Conservation (phyloP, 805 yeast species). For the Komagataella kurtzmanii region DNA sequence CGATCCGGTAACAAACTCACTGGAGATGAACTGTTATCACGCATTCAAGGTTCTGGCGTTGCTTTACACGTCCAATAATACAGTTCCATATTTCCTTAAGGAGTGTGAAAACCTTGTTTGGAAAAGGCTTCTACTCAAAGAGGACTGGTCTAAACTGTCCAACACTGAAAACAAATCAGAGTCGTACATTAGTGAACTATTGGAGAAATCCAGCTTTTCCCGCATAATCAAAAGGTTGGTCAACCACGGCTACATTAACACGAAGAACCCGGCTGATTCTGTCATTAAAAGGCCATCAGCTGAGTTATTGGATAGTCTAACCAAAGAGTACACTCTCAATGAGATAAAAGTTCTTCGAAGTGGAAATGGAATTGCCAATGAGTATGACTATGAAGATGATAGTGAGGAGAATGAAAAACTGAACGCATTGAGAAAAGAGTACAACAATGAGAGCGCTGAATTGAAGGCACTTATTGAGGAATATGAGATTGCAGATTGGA, state of each 20-base stretch:
- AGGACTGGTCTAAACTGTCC: conserved; percentile 33
- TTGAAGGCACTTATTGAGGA: conserved; percentile 7
- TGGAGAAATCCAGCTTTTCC: conserved; percentile 14
- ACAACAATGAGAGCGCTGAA: conserved; percentile 5
- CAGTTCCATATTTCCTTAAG: conserved; percentile 1
- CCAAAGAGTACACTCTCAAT: neutral
- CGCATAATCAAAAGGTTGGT: conserved; percentile 10
- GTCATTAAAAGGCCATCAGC: conserved; percentile 3
- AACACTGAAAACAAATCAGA: conserved; percentile 11
- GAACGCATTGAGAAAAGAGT: conserved; percentile 4
- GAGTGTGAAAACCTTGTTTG: conserved; percentile 29
- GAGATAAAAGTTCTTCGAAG: neutral
- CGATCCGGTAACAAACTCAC: conserved; percentile 17
- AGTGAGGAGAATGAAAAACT: neutral
- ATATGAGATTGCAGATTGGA: conserved; percentile 14
- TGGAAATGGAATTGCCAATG: neutral
- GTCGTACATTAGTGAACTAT: conserved; percentile 2
- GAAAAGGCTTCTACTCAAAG: conserved; percentile 42
- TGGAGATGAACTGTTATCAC: conserved; percentile 19
- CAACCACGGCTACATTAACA: conserved; percentile 2
- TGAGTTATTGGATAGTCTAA: neutral
- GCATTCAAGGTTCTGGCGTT: conserved; percentile 41
- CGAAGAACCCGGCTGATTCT: neutral
- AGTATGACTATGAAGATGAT: neutral
- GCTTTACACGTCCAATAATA: conserved; percentile 17